Percentiles rank a stretch among this genome's conserved stretches.
phyloP scores from a whole-genome alignment of 2,329 filamentous ascomycete genomes.

The Cladosporium halotolerans region DNA sequence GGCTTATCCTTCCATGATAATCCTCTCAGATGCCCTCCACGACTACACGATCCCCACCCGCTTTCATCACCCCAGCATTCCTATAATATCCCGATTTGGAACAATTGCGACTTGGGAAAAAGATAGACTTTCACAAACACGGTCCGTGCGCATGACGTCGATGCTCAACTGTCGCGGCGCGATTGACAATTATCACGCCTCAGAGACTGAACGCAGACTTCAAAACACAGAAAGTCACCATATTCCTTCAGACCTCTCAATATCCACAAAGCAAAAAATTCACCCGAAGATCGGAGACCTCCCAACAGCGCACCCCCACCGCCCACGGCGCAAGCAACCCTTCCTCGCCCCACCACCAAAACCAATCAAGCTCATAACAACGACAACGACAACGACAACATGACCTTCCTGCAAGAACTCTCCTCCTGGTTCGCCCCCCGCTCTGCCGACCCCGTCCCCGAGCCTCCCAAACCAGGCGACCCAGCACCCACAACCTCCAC shows the following conservation, averaged over 20 bases:
- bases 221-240: no score
- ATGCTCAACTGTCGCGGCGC: neutral
- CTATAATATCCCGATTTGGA: no score
- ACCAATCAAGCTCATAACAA: neutral
- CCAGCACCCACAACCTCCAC: constrained; percentile 50
- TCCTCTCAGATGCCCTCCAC: no score
- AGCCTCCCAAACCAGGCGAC: constrained; percentile 41
- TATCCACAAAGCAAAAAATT: neutral
- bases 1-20: no score
- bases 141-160: constrained; percentile 8
- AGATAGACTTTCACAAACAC: neutral
- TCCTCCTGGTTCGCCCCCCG: constrained; percentile 37
- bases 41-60: no score
- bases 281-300: neutral
- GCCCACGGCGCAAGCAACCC: neutral
- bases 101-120: no score
- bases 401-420: constrained; percentile 37
- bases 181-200: no score
- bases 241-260: neutral
- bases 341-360: neutral
- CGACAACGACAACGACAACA: constrained; percentile 12
- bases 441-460: constrained; percentile 22
- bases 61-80: no score
- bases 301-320: neutral
- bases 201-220: no score